Conservation (phyloP, 768 basidiomycete species). For the Tylopilus sp. region DNA sequence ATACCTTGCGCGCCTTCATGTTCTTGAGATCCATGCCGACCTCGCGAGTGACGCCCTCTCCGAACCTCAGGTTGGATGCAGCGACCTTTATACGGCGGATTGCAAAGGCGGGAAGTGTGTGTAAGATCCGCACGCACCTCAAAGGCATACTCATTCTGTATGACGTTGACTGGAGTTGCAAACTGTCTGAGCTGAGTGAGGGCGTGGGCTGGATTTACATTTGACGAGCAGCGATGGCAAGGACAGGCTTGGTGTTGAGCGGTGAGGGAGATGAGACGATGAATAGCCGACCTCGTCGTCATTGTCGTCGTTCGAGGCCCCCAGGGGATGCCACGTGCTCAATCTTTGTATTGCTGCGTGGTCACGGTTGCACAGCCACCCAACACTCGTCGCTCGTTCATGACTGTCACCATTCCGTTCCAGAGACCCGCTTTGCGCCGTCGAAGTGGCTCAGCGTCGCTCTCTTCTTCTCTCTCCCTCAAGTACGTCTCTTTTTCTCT, state of each 20-base stretch:
- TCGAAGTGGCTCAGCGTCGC: conserved; percentile 34
- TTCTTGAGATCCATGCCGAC: conserved; percentile 95
- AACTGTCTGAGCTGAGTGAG: conserved; percentile 65
- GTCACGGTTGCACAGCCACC: conserved; percentile 16
- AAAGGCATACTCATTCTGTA: conserved; percentile 89
- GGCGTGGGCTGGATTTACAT: conserved; percentile 35
- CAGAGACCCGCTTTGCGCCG: conserved; percentile 26
- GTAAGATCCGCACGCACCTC: conserved; percentile 46
- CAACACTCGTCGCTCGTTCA: conserved; percentile 7
- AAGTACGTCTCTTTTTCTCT: conserved; percentile 9
- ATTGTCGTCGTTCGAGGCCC: conserved; percentile 30
- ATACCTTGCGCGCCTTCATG: conserved; percentile 83
- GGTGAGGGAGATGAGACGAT: conserved; percentile 67
- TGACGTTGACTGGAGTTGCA: conserved; percentile 69
- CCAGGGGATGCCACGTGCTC: conserved; percentile 7
- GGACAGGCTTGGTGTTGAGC: conserved; percentile 74
- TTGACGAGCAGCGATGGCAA: conserved; percentile 64
- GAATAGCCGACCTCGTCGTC: conserved; percentile 58
- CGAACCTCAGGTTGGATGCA: conserved; percentile 85
- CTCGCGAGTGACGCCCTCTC: conserved; percentile 85
- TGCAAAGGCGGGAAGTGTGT: background rate
- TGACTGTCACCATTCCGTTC: conserved; percentile 38
- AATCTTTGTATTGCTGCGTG: background rate
- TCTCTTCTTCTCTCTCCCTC: conserved; percentile 24
- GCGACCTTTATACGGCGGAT: conserved; percentile 53